These are phyloP conservation scores for Fusarium pseudocircinatum DNA, from an alignment of 2,329 filamentous ascomycete species.

Conservation along the genomic window DNA sequence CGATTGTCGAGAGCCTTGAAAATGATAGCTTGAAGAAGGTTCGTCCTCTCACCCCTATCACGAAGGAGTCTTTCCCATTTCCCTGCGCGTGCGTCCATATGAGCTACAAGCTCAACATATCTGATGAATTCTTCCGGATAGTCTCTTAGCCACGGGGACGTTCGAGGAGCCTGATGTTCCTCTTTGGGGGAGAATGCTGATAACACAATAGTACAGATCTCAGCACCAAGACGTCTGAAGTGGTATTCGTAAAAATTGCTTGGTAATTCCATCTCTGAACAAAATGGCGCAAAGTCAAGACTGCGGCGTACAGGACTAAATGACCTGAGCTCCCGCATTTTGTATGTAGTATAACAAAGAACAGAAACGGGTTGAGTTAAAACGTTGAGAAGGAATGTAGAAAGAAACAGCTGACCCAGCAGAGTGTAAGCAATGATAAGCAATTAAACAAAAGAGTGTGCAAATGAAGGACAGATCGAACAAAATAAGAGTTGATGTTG, in stretches of 20 bases:
- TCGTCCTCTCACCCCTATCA: slow-evolving; percentile 33
- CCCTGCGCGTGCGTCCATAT: slow-evolving; percentile 36
- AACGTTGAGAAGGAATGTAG: not conserved
- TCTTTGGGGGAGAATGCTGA: slow-evolving; percentile 30
- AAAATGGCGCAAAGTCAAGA: slow-evolving; percentile 23
- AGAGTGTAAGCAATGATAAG: not conserved
- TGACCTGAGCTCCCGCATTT: slow-evolving; percentile 27
- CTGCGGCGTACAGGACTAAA: slow-evolving; percentile 28
- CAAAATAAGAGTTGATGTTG: not conserved
- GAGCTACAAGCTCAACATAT: slow-evolving; percentile 42
- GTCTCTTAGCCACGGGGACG: slow-evolving; percentile 40
- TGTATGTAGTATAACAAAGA: not conserved
- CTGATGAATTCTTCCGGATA: slow-evolving; percentile 38
- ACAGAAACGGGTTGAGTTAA: not conserved
- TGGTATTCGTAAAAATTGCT: slow-evolving; percentile 38
- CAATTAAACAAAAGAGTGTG: slow-evolving; percentile 7
- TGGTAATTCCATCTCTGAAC: slow-evolving; percentile 27
- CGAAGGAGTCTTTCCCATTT: slow-evolving; percentile 45
- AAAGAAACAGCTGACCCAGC: not conserved
- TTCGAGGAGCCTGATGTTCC: not conserved
- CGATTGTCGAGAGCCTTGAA: slow-evolving; percentile 42
- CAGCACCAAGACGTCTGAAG: slow-evolving; percentile 34
- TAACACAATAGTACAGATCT: slow-evolving; percentile 38
- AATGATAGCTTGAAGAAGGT: slow-evolving; percentile 44
- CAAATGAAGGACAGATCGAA: slow-evolving; percentile 33